Evolutionary conservation across 768 basidiomycete species (phyloP), one percentile per base, ranked within the genome.

Genomic region (Neoboletus subvelutipes): DNA sequence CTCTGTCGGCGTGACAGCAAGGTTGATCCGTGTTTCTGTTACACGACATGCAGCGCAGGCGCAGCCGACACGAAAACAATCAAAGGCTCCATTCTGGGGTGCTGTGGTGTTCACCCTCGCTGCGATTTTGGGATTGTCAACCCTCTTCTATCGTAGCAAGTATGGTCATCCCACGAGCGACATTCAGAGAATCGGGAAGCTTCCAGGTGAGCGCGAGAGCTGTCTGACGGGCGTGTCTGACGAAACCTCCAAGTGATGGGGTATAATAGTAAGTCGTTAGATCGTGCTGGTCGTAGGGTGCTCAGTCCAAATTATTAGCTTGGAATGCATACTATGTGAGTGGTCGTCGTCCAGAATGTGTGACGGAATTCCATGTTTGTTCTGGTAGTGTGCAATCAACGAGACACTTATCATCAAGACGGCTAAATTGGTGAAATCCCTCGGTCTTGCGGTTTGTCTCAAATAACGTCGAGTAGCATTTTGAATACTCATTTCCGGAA

Each of bases 251-350:
- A 2, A 86, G 84, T 80, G 20, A 74, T 86, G 75, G 85, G 84
- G 3, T 87, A 83, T 61, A 87, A 87, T 60, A 86, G 84, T 86
- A 47, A 65, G 82, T 62, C 50, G 52, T 40, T 18, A 2, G 18
- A 18, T 62, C 36, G 24, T 43, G 20, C 22, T 39, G 18, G 58
- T 33, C 15, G 26, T 8, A 50, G 41, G 26, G 37, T 64, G 48
- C 52, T 58, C 20, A 62, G 26, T 43, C 22, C 29, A 24, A 18
- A 33, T 40, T 41, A 29, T 36, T 48, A 87, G 86, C 86, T 7
- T 87, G 86, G 86, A 87, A 87, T 66, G 86, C 84, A 8, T 86
- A 83, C 66, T 79, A 85, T 61, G 84, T 85, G 57, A 51, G 77
- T 63, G 13, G 15, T 18, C 36, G 33, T 39, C n/a, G 24, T 40